Conservation (phyloP, 1,139 yeast genomes). For the Kluyveromyces marxianus region DNA sequence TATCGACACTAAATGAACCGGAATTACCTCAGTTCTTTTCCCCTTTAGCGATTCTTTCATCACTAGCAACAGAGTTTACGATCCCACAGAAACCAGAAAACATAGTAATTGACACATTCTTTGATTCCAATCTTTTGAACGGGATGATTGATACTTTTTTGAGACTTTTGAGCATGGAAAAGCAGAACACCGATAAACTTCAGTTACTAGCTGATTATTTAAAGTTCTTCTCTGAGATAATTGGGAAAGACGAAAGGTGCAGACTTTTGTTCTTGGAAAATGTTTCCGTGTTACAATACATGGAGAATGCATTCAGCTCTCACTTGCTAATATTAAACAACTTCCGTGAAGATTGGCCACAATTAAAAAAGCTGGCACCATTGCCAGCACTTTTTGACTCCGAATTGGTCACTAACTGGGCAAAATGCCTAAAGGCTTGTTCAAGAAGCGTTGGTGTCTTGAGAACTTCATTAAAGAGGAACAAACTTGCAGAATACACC, state of each 20-base stretch:
- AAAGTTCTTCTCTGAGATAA: constrained; percentile 22
- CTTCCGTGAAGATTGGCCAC: constrained; percentile 15
- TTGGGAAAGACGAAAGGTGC: constrained; percentile 25
- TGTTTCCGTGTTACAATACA: constrained; percentile 15
- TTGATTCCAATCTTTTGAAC: constrained; percentile 20
- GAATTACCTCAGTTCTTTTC: constrained; percentile 5
- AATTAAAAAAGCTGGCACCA: constrained; percentile 10
- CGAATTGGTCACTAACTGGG: constrained; percentile 23
- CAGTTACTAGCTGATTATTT: constrained; percentile 19
- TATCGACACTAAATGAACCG: constrained; percentile 4
- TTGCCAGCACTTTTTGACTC: constrained; percentile 24
- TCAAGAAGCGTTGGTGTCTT: constrained; percentile 67
- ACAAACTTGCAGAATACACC: constrained; percentile 44
- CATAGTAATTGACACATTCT: constrained; percentile 20
- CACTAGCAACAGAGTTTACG: constrained; percentile 5
- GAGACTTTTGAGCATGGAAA: constrained; percentile 15
- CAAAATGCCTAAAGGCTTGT: constrained; percentile 51
- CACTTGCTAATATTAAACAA: constrained; percentile 19
- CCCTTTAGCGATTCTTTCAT: constrained; percentile 1
- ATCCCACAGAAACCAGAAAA: constrained; percentile 19
- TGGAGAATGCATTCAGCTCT: constrained; percentile 20
- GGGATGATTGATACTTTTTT: constrained; percentile 22
- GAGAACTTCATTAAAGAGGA: constrained; percentile 59
- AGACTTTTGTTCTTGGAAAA: constrained; percentile 21
- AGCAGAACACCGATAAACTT: constrained; percentile 15